These are phyloP conservation scores for Dactylonectria macrodidyma DNA, from an alignment of 2,329 filamentous ascomycete species.

Conservation along the genomic window DNA sequence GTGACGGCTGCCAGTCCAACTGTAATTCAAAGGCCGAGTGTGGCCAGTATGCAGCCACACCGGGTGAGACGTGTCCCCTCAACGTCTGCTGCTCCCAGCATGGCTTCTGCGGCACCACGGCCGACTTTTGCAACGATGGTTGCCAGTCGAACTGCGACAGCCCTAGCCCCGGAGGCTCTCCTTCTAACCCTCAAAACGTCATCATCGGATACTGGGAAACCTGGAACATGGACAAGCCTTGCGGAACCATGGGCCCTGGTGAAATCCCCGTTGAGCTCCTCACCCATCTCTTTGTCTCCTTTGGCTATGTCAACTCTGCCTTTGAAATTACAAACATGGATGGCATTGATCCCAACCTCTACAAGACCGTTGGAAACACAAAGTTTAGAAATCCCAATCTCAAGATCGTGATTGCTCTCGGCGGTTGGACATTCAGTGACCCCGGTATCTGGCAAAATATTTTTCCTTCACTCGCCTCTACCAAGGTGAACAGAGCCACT, in stretches of 20 bases:
- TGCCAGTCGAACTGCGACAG: constrained; percentile 40
- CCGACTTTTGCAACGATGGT: constrained; percentile 12
- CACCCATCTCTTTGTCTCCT: too few relatives aligned
- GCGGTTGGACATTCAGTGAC: too few relatives aligned
- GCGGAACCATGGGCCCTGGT: too few relatives aligned
- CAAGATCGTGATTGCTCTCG: too few relatives aligned
- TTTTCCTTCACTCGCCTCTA: too few relatives aligned
- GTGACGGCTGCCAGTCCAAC: background rate
- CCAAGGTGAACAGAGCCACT: constrained; percentile 17
- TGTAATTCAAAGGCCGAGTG: background rate
- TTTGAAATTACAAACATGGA: too few relatives aligned
- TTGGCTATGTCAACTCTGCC: too few relatives aligned
- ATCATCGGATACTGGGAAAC: constrained; percentile 54
- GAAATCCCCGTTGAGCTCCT: too few relatives aligned
- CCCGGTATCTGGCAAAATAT: background rate
- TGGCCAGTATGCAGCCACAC: background rate
- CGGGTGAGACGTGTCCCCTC: constrained; percentile 11
- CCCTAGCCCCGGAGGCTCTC: constrained; percentile 9
- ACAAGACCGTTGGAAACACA: constrained; percentile 45
- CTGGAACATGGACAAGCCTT: too few relatives aligned
- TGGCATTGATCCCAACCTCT: background rate
- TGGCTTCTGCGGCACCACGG: too few relatives aligned
- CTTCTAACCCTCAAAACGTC: constrained; percentile 34
- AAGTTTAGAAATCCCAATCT: too few relatives aligned
- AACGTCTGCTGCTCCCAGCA: constrained; percentile 30